Base-by-base conservation (phyloP, 345 rosid species). In the Laguncularia racemosa region DNA sequence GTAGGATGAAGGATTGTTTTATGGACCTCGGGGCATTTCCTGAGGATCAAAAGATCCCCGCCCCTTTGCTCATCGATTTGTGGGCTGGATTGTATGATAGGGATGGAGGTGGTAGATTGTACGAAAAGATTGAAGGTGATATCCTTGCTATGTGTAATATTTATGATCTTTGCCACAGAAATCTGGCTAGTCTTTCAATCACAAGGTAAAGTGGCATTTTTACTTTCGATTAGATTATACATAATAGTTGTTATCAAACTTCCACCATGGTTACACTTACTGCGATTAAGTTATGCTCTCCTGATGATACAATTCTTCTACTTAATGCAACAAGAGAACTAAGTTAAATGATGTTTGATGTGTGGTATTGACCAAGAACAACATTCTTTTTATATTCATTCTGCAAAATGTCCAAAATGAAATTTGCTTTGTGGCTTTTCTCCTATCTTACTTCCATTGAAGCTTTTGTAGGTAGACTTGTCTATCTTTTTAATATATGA, bases 221-320 rank as follows among this genome's bases (percentile, higher is more conserved):
- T n/a, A n/a, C n/a, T 52, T 20, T 50, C 13, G 13, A n/a, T n/a
- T n/a, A 44, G 48, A 2, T 46, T 46, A 2, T 46, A 46, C 15
- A 13, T n/a, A 51, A 4, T 6, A 67, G 61, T 26, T 56, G 71
- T 58, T 60, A 61, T 72, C 40, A 63, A 56, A 72, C 63, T 60
- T 19, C 67, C 63, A 23, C 28, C 28, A 23, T 3, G 28, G 28
- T 1, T 23, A 23, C 5, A 6, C 28, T 23, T 23, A 23, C 28
- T 23, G 28, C 28, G 5, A 23, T 23, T 23, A 23, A 6, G 28
- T 23, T 23, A 23, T 23, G 28, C 5, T 23, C 28, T 23, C 28
- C 28, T 23, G 5, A 23, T 23, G 28, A 23, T 23, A 23, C 28
- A 23, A 23, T 1, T 6, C 28, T 23, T 23, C 5, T 3, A 23